Percentiles rank a stretch among this genome's conserved stretches.
Evolutionary conservation across 805 yeast species (phyloP).

Genomic region (Kazachstania africana): DNA sequence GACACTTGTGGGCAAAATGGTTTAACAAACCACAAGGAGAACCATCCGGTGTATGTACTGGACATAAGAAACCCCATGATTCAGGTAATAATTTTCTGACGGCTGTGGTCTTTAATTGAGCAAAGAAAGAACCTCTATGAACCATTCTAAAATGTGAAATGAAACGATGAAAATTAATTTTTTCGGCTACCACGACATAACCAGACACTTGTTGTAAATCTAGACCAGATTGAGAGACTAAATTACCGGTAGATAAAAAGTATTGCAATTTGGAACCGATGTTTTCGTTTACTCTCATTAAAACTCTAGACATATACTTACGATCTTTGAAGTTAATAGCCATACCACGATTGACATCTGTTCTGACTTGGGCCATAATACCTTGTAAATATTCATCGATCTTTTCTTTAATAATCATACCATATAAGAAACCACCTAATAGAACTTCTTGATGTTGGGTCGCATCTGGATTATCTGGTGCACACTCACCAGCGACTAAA

Average conservation of each 20-base stretch:
- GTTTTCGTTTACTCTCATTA: constrained; percentile 74
- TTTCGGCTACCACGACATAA: constrained; percentile 96
- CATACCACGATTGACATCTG: constrained; percentile 68
- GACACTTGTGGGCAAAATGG: constrained; percentile 93
- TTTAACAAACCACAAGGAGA: constrained; percentile 97
- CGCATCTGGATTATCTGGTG: constrained; percentile 97
- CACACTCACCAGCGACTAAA: constrained; percentile 91
- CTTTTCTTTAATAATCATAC: constrained; percentile 93
- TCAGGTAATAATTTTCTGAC: constrained; percentile 94
- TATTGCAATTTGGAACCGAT: constrained; percentile 92
- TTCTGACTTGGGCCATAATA: constrained; percentile 60
- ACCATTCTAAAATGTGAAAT: constrained; percentile 99
- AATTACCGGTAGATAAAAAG: constrained; percentile 91
- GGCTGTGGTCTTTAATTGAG: constrained; percentile 93
- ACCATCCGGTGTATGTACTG: constrained; percentile 99
- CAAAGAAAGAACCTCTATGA: constrained; percentile 98
- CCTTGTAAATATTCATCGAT: constrained; percentile 81
- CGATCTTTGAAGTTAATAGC: constrained; percentile 77
- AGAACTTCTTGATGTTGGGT: constrained; percentile 96
- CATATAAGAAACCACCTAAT: constrained; percentile 90
- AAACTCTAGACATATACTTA: constrained; percentile 71
- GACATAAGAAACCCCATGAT: constrained; percentile 98
- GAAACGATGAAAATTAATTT: constrained; percentile 93
- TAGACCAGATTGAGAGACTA: constrained; percentile 92
- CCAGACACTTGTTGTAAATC: constrained; percentile 98